Conservation (phyloP, 768 basidiomycete species). For the Termitomyces titanicus region DNA sequence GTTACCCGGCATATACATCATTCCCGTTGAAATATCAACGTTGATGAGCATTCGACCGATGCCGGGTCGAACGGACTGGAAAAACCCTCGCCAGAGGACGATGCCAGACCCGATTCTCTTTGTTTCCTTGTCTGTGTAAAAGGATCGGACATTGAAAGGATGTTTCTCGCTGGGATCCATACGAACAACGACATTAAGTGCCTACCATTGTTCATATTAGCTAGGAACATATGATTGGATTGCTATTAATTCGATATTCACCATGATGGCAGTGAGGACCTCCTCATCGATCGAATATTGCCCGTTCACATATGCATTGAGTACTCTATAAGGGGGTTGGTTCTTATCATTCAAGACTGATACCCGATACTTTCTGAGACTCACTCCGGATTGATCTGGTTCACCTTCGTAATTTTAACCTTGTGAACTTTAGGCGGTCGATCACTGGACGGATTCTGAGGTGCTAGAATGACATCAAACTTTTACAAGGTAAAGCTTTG, state of each 20-base stretch:
- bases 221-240: neutral
- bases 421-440: constrained; percentile 48
- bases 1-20: constrained; percentile 67
- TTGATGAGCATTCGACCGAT: constrained; percentile 65
- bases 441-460: constrained; percentile 35
- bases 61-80: constrained; percentile 73
- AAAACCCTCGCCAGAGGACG: constrained; percentile 75
- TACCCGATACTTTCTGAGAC: neutral
- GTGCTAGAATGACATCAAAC: constrained; percentile 24
- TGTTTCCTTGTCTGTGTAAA: constrained; percentile 59
- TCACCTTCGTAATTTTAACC: constrained; percentile 52
- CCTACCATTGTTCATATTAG: constrained; percentile 31
- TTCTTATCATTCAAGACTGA: neutral
- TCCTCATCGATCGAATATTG: constrained; percentile 64
- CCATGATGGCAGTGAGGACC: constrained; percentile 60
- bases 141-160: constrained; percentile 72
- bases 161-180: constrained; percentile 68
- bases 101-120: constrained; percentile 58
- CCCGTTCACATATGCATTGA: constrained; percentile 60
- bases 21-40: constrained; percentile 73
- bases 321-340: constrained; percentile 44
- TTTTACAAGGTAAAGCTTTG: neutral
- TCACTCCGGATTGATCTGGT: constrained; percentile 47
- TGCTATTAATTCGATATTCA: constrained; percentile 20
- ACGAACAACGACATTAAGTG: constrained; percentile 70